Base-by-base conservation (phyloP, 1,139 yeast genomes). In the Nakaseomyces nivariensis region DNA sequence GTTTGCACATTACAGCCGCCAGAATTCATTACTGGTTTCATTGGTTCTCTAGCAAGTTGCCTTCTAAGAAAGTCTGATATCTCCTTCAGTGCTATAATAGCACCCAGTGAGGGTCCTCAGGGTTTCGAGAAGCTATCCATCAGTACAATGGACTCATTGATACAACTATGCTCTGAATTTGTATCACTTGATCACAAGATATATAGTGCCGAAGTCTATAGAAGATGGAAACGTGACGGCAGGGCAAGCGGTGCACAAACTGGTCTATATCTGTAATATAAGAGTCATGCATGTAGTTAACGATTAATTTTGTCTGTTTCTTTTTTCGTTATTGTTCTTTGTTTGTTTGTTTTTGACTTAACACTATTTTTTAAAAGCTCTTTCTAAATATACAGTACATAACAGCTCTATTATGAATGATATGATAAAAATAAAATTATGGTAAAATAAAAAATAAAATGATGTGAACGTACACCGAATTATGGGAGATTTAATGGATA, bases 91-190 rank as follows among this genome's bases (percentile, higher is more conserved):
- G 58, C 58, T 4, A 31, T 58, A n/a, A 47, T 63, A 8, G 62
- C 58, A 1, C 68, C 67, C 22, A 63, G 68, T 51, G 70, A 66
- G 51, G 70, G 70, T 5, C 69, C 68, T 2, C 55, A 56, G 3
- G 67, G 67, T 8, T 64, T 63, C 51, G 68, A 66, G 49, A 66
- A 65, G 49, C 45, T 64, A 29, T 54, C 63, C 5, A 36, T 58
- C 22, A 52, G 51, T 2, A 51, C 59, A 3, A 61, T 66, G 57
- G 60, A 61, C 37, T 57, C 56, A 11, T 46, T 66, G 41, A 56
- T 64, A 40, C 61, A 57, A 40, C 26, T 51, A 13, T 53, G 57
- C 17, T 50, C 52, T 37, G 54, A 53, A 36, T 52, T 53, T 53
- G 43, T 46, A n/a, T 33, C 45, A 34, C 37, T 53, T 4, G 52